Conservation (phyloP, 176 grass and related monocot species). For the Zoysia japonica region DNA sequence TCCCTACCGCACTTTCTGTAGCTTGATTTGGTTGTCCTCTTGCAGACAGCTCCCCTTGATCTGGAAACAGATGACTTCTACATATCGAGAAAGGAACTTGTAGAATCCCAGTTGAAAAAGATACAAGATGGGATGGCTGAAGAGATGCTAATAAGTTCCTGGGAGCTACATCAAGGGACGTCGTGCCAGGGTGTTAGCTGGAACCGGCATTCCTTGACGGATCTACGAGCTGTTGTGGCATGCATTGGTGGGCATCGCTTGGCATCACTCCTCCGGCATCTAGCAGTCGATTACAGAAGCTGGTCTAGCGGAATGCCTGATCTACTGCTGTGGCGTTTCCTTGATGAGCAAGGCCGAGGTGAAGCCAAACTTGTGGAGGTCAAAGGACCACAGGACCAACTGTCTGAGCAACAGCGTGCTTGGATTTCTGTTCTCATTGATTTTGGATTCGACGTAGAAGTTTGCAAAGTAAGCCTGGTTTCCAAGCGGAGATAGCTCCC, state of each 20-base stretch:
- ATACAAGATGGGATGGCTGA: conserved; percentile 77
- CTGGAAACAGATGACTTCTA: conserved; percentile 86
- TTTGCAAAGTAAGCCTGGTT: conserved; percentile 75
- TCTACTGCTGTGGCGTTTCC: conserved; percentile 82
- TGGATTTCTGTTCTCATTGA: conserved; percentile 88
- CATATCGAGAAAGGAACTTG: conserved; percentile 62
- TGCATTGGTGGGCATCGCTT: conserved; percentile 59
- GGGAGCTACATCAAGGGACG: conserved; percentile 72
- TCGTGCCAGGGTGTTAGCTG: conserved; percentile 73
- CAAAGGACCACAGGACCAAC: conserved; percentile 83
- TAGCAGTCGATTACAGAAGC: conserved; percentile 78
- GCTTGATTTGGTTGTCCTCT: conserved; percentile 5
- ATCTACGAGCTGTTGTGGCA: conserved; percentile 67
- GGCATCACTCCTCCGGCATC: conserved; percentile 68
- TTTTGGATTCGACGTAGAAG: conserved; percentile 71
- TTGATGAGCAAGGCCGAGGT: conserved; percentile 46
- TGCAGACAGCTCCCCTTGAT: conserved; percentile 81
- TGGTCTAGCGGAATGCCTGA: conserved; percentile 97
- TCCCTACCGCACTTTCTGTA: neutral
- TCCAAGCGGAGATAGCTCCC: conserved; percentile 38
- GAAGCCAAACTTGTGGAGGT: conserved; percentile 94
- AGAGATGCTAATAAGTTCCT: conserved; percentile 78
- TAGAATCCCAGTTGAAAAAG: conserved; percentile 72
- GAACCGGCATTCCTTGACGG: conserved; percentile 61
- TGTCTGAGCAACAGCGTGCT: conserved; percentile 83